Conservation (phyloP, 2,329 filamentous ascomycete genomes). For the Hypocreales sp. region DNA sequence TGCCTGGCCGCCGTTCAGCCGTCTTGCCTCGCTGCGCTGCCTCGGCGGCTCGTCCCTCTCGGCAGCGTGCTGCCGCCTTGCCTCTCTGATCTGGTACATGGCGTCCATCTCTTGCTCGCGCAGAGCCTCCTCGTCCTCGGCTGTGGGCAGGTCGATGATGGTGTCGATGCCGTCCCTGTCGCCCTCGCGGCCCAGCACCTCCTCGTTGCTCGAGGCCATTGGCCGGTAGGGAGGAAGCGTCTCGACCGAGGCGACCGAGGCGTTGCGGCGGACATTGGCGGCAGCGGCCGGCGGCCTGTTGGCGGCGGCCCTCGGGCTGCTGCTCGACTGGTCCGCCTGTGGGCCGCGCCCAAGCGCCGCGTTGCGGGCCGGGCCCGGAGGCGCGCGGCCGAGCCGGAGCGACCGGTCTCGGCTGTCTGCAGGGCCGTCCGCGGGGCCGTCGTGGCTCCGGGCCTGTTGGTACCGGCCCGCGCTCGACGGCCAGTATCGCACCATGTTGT, state of each 20-base stretch:
- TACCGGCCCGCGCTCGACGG: slow-evolving; percentile 7
- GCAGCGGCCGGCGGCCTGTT: slow-evolving; percentile 10
- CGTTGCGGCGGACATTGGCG: slow-evolving; percentile 56
- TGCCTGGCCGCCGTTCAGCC: slow-evolving; percentile 51
- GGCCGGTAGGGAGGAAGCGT: slow-evolving; percentile 76
- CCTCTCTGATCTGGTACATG: slow-evolving; percentile 73
- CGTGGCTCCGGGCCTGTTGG: slow-evolving; percentile 14
- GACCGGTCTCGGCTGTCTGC: slow-evolving; percentile 6
- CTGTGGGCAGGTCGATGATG: slow-evolving; percentile 71
- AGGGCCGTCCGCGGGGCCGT: too few species aligned
- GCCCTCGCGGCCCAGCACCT: slow-evolving; percentile 74
- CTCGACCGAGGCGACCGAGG: slow-evolving; percentile 83
- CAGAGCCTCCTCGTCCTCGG: slow-evolving; percentile 61
- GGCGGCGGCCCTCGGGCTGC: too few species aligned
- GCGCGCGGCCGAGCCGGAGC: slow-evolving; percentile 7
- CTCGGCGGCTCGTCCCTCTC: slow-evolving; percentile 66
- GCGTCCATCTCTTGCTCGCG: slow-evolving; percentile 88
- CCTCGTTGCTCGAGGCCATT: slow-evolving; percentile 59
- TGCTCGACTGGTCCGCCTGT: too few species aligned
- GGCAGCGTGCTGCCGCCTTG: slow-evolving; percentile 57
- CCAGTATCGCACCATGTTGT: slow-evolving; percentile 1
- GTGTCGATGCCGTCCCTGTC: slow-evolving; percentile 85
- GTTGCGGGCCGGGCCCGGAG: too few species aligned
- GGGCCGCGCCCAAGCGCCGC: too few species aligned
- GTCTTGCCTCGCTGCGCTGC: slow-evolving; percentile 55